Evolutionary conservation across 305 asterid genomes (phyloP).

Genomic region (Salvia sclarea): DNA sequence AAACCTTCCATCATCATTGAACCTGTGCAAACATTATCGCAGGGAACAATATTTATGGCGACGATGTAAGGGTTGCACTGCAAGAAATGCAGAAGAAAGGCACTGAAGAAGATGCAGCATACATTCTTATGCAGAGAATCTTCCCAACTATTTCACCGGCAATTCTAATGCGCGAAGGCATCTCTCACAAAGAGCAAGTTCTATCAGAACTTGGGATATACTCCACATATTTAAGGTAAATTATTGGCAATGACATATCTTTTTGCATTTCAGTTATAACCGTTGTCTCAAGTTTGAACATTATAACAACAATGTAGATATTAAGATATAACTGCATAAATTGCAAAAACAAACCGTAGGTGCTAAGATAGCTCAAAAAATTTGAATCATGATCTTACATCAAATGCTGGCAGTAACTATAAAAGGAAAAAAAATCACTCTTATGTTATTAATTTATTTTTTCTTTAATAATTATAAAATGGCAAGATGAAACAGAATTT

Average conservation of each 20-base stretch:
- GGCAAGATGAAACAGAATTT: neutral
- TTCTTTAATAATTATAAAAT: neutral
- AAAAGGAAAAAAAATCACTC: neutral
- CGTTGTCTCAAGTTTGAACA: neutral
- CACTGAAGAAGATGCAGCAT: slow-evolving; percentile 77
- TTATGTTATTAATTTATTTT: neutral
- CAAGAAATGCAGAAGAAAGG: slow-evolving; percentile 67
- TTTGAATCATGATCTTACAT: neutral
- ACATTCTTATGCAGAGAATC: slow-evolving; percentile 95
- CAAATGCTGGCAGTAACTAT: neutral
- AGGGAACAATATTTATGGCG: slow-evolving; percentile 95
- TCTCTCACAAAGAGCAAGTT: slow-evolving; percentile 62
- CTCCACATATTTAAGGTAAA: slow-evolving; percentile 82
- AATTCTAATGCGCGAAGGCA: slow-evolving; percentile 74
- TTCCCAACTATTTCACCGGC: slow-evolving; percentile 75
- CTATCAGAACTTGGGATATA: slow-evolving; percentile 88
- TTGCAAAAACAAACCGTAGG: neutral
- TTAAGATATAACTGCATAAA: neutral
- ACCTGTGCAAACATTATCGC: slow-evolving; percentile 17
- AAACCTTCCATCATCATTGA: slow-evolving; percentile 7
- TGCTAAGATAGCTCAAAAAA: neutral
- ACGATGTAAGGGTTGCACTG: slow-evolving; percentile 64
- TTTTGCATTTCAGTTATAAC: neutral
- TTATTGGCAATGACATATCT: slow-evolving; percentile 4
- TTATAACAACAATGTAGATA: neutral